A percentile compares a stretch with the other conserved stretches of the same genome.
Evolutionary conservation across 305 asterid species (phyloP).

Genomic region (Petunia hybrid): DNA sequence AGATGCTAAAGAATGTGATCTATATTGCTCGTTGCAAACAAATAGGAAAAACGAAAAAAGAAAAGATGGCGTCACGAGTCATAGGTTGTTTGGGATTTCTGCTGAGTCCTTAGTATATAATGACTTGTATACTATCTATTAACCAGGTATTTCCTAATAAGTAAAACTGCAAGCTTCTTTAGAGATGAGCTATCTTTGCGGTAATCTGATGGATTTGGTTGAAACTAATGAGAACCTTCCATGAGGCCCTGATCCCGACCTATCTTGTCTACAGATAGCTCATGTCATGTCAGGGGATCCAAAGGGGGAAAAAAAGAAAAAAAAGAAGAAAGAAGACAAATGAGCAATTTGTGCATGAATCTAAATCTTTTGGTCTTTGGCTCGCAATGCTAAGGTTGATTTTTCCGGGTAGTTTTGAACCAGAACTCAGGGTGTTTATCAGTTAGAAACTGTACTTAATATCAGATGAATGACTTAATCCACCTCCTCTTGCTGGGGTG

Average conservation of each 20-base stretch:
- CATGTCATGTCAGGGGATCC: background rate
- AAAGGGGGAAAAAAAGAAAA: background rate
- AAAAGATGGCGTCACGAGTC: slow-evolving; percentile 7
- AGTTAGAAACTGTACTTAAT: background rate
- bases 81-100: slow-evolving; percentile 19
- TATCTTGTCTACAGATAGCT: background rate
- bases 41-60: background rate
- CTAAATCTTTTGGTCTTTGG: slow-evolving; percentile 6
- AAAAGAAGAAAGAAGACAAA: background rate
- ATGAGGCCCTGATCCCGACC: background rate
- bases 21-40: slow-evolving; percentile 24
- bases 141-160: background rate
- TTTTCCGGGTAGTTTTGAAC: slow-evolving; percentile 18
- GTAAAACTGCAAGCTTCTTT: background rate
- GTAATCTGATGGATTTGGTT: slow-evolving; percentile 7
- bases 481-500: background rate
- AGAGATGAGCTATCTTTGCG: slow-evolving; percentile 10
- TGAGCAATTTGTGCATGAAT: slow-evolving; percentile 21
- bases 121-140: background rate
- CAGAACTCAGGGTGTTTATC: slow-evolving; percentile 20
- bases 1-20: slow-evolving; percentile 17
- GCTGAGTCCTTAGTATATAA: background rate
- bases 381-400: slow-evolving; percentile 10
- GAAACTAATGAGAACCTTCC: background rate
- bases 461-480: slow-evolving; percentile 7